Conservation (phyloP, 2,329 filamentous ascomycete genomes). For the Fusarium floridanum region DNA sequence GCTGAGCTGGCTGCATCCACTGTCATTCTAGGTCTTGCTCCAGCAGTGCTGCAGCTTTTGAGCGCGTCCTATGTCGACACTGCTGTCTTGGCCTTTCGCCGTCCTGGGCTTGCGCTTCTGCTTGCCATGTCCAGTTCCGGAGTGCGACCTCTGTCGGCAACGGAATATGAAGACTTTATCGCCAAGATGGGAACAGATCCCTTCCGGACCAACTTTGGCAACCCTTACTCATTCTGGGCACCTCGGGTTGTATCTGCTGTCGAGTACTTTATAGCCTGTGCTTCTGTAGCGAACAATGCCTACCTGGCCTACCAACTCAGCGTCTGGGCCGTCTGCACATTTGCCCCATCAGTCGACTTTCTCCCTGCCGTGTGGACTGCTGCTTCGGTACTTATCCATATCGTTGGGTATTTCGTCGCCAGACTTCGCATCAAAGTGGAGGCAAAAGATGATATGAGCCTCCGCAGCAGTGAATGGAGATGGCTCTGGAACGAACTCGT, state of each 20-base stretch:
- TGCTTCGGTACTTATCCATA: constrained; percentile 3
- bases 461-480: background rate
- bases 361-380: constrained; percentile 25
- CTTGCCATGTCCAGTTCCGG: constrained; percentile 32
- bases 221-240: background rate
- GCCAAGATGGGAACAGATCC: constrained; percentile 7
- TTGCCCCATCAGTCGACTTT: constrained; percentile 27
- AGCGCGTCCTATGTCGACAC: constrained; percentile 39
- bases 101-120: constrained; percentile 37
- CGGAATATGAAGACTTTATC: constrained; percentile 19
- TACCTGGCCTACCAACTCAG: constrained; percentile 31
- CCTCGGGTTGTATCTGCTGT: background rate
- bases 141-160: constrained; percentile 16
- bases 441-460: background rate
- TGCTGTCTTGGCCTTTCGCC: constrained; percentile 29
- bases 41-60: constrained; percentile 32
- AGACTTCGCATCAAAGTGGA: constrained; percentile 8
- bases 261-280: constrained; percentile 16
- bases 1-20: constrained; percentile 38
- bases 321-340: constrained; percentile 29
- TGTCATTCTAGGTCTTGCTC: constrained; percentile 40
- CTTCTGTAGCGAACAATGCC: constrained; percentile 28
- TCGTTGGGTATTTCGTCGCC: constrained; percentile 4
- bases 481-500: constrained; percentile 8
- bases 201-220: constrained; percentile 6